These are phyloP conservation scores for Leccinum incarnatum DNA, from an alignment of 768 basidiomycete genomes.

Conservation along the genomic window DNA sequence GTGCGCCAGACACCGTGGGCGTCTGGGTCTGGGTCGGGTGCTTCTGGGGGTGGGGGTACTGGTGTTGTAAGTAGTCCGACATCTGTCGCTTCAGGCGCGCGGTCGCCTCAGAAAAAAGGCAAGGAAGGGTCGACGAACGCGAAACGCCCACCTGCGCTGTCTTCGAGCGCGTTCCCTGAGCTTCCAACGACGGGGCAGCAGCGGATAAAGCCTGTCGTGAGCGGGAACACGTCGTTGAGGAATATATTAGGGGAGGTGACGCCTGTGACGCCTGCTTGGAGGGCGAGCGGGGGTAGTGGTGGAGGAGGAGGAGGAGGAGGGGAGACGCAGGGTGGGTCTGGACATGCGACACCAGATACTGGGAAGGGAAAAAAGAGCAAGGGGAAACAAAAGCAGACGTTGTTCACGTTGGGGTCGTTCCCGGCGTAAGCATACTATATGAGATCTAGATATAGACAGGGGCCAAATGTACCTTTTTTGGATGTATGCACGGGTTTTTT, in stretches of 20 bases:
- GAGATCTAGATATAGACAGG: background rate
- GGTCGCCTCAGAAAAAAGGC: constrained; percentile 13
- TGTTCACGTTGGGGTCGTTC: constrained; percentile 65
- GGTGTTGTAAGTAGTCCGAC: background rate
- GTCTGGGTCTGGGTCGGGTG: constrained; percentile 16
- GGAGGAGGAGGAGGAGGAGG: background rate
- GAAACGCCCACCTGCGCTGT: constrained; percentile 42
- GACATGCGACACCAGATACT: constrained; percentile 8
- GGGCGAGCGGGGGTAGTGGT: background rate
- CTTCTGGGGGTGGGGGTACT: constrained; percentile 4
- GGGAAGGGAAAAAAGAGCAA: constrained; percentile 72
- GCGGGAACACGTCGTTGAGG: constrained; percentile 64
- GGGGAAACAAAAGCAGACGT: constrained; percentile 79
- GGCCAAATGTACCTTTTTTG: background rate
- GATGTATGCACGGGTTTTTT: background rate
- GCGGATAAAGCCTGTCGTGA: constrained; percentile 45
- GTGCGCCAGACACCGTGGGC: constrained; percentile 66
- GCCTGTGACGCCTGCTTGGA: constrained; percentile 36
- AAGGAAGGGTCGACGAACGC: background rate
- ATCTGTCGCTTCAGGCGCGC: background rate
- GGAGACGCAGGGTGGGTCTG: background rate
- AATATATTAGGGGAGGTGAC: constrained; percentile 46
- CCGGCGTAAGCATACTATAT: constrained; percentile 28
- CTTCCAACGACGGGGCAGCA: constrained; percentile 47
- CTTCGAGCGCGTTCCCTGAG: constrained; percentile 63